phyloP scores from a whole-genome alignment of 805 yeast genomes.

The Debaryomyces castellii region DNA sequence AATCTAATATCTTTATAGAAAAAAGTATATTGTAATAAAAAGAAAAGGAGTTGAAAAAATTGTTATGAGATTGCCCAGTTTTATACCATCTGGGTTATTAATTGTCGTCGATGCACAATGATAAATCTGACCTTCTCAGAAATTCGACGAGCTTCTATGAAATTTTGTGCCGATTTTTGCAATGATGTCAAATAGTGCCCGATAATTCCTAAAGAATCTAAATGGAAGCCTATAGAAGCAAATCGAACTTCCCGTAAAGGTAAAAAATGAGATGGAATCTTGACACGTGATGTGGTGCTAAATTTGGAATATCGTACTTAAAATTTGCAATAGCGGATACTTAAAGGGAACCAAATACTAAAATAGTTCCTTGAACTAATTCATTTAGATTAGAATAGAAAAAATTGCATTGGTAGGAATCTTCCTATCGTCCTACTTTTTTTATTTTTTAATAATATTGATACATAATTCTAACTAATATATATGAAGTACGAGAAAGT shows the following conservation, averaged over 20 bases:
- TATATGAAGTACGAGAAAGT: background rate
- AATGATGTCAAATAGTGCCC: background rate
- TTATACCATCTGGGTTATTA: conserved; percentile 1
- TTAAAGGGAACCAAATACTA: too few relatives aligned
- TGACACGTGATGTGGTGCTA: background rate
- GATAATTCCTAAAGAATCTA: background rate
- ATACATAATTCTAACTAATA: too few relatives aligned
- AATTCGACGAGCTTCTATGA: conserved; percentile 6
- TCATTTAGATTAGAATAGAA: too few relatives aligned
- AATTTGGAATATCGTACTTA: background rate
- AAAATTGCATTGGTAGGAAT: too few relatives aligned
- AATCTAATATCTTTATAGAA: background rate
- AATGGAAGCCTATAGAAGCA: background rate
- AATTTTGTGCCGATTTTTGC: conserved; percentile 2
- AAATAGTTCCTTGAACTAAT: too few relatives aligned
- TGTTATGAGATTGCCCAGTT: background rate
- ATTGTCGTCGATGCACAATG: conserved; percentile 8
- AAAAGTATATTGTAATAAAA: background rate
- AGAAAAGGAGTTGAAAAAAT: background rate
- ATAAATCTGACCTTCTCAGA: conserved; percentile 1
- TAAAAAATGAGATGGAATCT: background rate
- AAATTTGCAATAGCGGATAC: background rate
- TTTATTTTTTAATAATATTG: background rate
- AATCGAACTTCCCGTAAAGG: background rate
- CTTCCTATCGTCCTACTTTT: too few relatives aligned